These are phyloP conservation scores for Calonectria fujianensis DNA, from an alignment of 2,329 filamentous ascomycete genomes.

Conservation along the genomic window DNA sequence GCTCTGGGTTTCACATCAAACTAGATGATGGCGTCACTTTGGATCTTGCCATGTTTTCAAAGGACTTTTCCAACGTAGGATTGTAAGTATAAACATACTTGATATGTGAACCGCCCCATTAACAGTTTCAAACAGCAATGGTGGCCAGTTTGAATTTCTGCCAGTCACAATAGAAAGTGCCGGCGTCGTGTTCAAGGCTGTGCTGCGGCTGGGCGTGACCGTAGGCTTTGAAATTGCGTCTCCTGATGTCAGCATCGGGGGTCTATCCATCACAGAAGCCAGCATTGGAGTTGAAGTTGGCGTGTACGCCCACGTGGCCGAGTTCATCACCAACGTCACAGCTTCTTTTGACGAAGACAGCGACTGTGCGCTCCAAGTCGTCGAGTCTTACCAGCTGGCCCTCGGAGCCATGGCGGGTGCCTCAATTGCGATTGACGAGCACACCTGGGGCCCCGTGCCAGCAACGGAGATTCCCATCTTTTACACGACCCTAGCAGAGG, in stretches of 20 bases:
- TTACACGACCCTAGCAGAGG: constrained; percentile 69
- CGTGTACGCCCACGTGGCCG: constrained; percentile 71
- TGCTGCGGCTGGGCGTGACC: constrained; percentile 68
- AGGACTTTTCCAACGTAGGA: constrained; percentile 67
- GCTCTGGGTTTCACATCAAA: constrained; percentile 73
- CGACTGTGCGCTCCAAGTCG: constrained; percentile 66
- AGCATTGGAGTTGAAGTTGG: constrained; percentile 68
- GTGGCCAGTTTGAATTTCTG: constrained; percentile 74
- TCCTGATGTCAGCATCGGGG: constrained; percentile 18
- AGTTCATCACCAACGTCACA: constrained; percentile 73
- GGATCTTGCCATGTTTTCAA: constrained; percentile 69
- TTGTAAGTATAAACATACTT: constrained; percentile 64
- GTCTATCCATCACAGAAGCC: constrained; percentile 47
- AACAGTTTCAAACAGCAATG: constrained; percentile 61
- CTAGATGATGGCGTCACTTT: constrained; percentile 70
- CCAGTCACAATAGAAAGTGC: constrained; percentile 70
- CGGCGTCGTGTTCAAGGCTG: constrained; percentile 64
- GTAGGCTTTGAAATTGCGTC: constrained; percentile 61
- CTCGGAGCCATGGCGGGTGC: constrained; percentile 74
- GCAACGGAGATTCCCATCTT: constrained; percentile 70
- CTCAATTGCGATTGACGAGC: constrained; percentile 63
- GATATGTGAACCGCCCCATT: not conserved
- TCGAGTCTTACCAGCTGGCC: constrained; percentile 70
- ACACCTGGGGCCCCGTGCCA: constrained; percentile 71
- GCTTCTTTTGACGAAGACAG: constrained; percentile 56